Conservation (phyloP, 2,329 filamentous ascomycete species). For the Leptodontidium sp. region DNA sequence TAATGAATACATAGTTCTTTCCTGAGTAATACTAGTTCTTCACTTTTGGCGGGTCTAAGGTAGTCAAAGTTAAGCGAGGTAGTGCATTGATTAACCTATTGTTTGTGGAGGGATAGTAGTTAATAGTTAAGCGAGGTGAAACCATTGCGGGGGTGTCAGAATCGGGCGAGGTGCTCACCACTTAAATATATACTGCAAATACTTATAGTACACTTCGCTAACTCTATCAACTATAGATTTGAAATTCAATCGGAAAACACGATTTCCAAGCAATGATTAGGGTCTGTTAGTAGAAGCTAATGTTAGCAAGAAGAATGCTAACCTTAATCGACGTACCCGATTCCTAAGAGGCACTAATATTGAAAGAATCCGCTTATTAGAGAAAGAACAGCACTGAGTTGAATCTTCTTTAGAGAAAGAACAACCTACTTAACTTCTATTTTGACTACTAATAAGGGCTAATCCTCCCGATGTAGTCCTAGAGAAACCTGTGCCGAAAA, state of each 20-base stretch:
- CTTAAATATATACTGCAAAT: constrained; percentile 3
- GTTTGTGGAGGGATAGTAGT: not conserved
- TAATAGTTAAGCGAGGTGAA: constrained; percentile 1
- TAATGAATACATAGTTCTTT: not conserved
- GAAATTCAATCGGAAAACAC: constrained; percentile 4
- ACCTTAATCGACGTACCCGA: not conserved
- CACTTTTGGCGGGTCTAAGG: not conserved
- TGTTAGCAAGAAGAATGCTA: not conserved
- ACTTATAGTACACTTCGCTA: not conserved
- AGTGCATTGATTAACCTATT: not conserved
- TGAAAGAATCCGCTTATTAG: not conserved
- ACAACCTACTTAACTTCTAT: not conserved
- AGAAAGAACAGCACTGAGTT: constrained; percentile 1
- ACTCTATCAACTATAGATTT: not conserved
- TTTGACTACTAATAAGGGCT: not conserved
- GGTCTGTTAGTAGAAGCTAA: too few relatives aligned
- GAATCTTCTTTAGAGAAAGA: constrained; percentile 4
- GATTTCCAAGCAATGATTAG: not conserved
- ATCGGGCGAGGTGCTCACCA: not conserved
- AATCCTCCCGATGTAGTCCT: constrained; percentile 5
- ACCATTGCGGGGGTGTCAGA: too few relatives aligned
- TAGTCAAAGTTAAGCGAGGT: constrained; percentile 8
- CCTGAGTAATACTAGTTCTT: not conserved
- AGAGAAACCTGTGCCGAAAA: not conserved
- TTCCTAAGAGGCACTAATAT: not conserved